Evolutionary conservation across 176 grass and related monocot species (phyloP).

Genomic region (Zoysia japonica): DNA sequence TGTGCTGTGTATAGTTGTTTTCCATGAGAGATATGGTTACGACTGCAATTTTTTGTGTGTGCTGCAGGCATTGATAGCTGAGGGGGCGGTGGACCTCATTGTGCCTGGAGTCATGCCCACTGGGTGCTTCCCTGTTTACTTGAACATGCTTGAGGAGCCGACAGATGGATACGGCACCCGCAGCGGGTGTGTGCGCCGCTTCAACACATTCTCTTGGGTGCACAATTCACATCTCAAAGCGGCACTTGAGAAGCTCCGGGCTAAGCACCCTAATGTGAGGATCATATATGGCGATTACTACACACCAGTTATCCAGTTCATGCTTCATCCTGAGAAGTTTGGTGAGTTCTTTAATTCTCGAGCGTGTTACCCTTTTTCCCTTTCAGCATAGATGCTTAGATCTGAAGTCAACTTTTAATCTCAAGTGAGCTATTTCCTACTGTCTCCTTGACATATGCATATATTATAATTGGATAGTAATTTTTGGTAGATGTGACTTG

Average conservation of each 20-base stretch:
- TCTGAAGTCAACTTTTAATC: slow-evolving; percentile 9
- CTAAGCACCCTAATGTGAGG: slow-evolving; percentile 59
- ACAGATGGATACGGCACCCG: slow-evolving; percentile 46
- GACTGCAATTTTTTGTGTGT: neutral
- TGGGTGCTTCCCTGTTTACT: slow-evolving; percentile 79
- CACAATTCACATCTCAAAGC: slow-evolving; percentile 73
- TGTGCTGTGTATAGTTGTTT: neutral
- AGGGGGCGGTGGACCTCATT: slow-evolving; percentile 82
- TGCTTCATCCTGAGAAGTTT: slow-evolving; percentile 62
- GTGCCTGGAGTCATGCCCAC: slow-evolving; percentile 86
- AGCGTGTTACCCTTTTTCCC: neutral
- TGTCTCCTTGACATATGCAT: slow-evolving; percentile 27
- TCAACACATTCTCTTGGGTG: slow-evolving; percentile 71
- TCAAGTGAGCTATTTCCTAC: slow-evolving; percentile 13
- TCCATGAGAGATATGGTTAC: neutral
- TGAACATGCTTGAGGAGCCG: slow-evolving; percentile 54
- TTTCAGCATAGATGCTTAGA: neutral
- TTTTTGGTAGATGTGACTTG: slow-evolving; percentile 24
- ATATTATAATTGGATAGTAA: slow-evolving; percentile 35
- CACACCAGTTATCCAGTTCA: slow-evolving; percentile 77
- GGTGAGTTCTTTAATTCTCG: slow-evolving; percentile 55
- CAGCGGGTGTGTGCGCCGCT: slow-evolving; percentile 67
- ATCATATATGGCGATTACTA: slow-evolving; percentile 91
- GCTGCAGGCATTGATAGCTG: slow-evolving; percentile 74
- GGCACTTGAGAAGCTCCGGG: slow-evolving; percentile 60